phyloP scores from a whole-genome alignment of 164 flowering plant genomes.

The Aristolochia fimbriata region DNA sequence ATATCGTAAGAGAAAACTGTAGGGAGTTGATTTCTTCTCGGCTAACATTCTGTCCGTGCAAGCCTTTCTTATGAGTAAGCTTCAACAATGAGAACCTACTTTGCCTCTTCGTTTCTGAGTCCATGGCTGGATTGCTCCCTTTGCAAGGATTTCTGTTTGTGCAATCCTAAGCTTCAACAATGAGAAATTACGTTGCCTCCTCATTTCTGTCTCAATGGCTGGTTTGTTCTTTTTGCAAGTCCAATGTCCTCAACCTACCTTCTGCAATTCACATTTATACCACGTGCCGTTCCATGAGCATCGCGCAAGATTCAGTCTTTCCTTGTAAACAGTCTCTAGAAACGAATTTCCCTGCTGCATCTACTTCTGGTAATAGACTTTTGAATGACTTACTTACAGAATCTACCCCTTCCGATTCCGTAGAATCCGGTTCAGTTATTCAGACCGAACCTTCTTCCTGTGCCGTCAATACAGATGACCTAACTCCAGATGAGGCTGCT shows the following conservation, averaged over 20 bases:
- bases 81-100: neutral
- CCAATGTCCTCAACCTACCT: slow-evolving; percentile 1
- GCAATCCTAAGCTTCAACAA: neutral
- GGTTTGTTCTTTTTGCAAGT: slow-evolving; percentile 3
- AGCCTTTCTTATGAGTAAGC: too few relatives aligned
- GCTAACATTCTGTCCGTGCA: too few relatives aligned
- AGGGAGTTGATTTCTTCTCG: too few relatives aligned
- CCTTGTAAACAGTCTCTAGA: too few relatives aligned
- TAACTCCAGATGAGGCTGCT: slow-evolving; percentile 19
- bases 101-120: slow-evolving; percentile 3
- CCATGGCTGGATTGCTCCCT: slow-evolving; percentile 4
- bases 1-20: too few relatives aligned
- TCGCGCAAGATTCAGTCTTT: too few relatives aligned
- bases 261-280: slow-evolving; percentile 1
- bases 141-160: neutral
- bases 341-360: too few relatives aligned
- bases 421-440: slow-evolving; percentile 3
- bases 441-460: neutral
- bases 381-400: too few relatives aligned
- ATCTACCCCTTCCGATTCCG: too few relatives aligned
- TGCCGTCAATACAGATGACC: neutral
- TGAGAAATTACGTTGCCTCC: slow-evolving; percentile 1
- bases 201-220: slow-evolving; percentile 7
- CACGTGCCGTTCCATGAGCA: neutral
- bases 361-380: too few relatives aligned